Percentiles rank a stretch among this genome's conserved stretches.
phyloP scores from a whole-genome alignment of 2,329 filamentous ascomycete genomes.

The Penicillium glabrum region DNA sequence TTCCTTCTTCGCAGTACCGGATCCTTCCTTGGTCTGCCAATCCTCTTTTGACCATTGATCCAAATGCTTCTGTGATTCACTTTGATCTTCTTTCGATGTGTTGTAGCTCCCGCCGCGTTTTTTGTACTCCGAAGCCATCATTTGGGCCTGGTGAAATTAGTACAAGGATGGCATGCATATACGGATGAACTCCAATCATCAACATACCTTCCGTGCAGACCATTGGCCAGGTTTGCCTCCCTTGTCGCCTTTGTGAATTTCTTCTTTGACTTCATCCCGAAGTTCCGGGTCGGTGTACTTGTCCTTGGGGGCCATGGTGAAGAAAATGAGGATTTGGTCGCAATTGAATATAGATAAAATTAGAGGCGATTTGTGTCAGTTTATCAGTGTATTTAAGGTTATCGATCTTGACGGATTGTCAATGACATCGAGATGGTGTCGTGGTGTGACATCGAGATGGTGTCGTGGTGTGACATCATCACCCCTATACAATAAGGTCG shows the following conservation, averaged over 20 bases:
- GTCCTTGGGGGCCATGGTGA: conserved; percentile 45
- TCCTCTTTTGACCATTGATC: conserved; percentile 50
- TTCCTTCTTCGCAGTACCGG: conserved; percentile 44
- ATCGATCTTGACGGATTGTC: background rate
- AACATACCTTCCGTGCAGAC: conserved; percentile 47
- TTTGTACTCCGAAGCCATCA: conserved; percentile 51
- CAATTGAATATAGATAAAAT: background rate
- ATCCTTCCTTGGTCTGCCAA: conserved; percentile 52
- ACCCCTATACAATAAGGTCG: background rate
- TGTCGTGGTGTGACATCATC: background rate
- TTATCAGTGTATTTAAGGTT: background rate
- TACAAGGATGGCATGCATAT: background rate
- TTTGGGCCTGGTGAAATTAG: conserved; percentile 38
- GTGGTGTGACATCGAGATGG: background rate
- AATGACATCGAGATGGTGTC: background rate
- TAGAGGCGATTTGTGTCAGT: background rate
- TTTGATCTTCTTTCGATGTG: conserved; percentile 44
- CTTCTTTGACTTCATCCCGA: conserved; percentile 48
- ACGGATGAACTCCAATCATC: background rate
- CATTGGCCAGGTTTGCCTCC: conserved; percentile 51
- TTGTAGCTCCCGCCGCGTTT: conserved; percentile 49
- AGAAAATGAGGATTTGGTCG: background rate
- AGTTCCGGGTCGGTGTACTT: conserved; percentile 51
- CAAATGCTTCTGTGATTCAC: conserved; percentile 46
- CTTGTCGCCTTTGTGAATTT: conserved; percentile 47